Conservation (phyloP, 2,329 filamentous ascomycete genomes). For the Tolypocladium sp. region DNA sequence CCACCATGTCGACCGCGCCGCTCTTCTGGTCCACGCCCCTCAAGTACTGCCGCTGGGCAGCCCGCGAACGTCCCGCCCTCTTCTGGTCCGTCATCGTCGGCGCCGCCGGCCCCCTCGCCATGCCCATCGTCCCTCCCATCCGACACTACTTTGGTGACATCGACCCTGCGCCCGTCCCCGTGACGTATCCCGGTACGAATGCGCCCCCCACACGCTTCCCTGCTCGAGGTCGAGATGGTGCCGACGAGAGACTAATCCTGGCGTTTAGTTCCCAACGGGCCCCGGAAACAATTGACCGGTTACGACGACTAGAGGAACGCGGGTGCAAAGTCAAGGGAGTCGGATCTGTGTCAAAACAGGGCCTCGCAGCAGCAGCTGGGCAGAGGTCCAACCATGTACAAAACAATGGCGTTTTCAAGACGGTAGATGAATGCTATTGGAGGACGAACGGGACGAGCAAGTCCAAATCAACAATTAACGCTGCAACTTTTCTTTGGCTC, state of each 20-base stretch:
- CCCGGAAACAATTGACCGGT: conserved; percentile 49
- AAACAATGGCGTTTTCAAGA: conserved; percentile 4
- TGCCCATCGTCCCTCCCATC: conserved; percentile 66
- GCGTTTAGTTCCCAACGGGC: conserved; percentile 43
- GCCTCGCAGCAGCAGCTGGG: neutral
- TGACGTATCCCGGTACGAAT: conserved; percentile 85
- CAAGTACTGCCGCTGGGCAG: conserved; percentile 80
- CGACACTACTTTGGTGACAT: conserved; percentile 65
- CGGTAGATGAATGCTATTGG: neutral
- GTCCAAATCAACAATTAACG: neutral
- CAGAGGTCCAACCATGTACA: conserved; percentile 2
- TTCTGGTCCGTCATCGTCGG: conserved; percentile 82
- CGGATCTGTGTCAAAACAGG: neutral
- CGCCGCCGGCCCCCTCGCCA: conserved; percentile 57
- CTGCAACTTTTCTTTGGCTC: neutral
- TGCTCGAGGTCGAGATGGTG: neutral
- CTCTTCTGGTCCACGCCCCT: conserved; percentile 83
- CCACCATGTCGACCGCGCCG: conserved; percentile 49
- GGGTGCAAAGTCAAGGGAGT: neutral
- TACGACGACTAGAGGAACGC: conserved; percentile 43
- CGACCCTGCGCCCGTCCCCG: conserved; percentile 62
- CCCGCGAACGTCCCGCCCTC: conserved; percentile 80
- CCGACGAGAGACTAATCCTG: neutral
- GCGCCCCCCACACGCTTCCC: neutral
- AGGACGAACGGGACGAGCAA: neutral